Evolutionary conservation across 257 asterid species (phyloP).

Genomic region (Gynochthodes officinalis): DNA sequence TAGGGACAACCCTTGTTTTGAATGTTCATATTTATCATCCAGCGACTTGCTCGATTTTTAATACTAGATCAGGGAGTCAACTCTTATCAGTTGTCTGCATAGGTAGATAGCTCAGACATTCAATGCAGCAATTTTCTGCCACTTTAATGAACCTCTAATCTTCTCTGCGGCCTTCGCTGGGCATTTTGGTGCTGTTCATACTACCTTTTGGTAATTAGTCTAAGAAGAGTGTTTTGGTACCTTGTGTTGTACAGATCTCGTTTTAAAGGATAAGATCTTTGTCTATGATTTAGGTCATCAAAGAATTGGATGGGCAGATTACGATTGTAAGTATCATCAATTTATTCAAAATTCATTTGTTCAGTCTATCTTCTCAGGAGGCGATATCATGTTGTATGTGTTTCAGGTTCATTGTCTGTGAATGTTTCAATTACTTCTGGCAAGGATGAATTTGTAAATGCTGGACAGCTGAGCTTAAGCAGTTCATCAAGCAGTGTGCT

Average conservation of each 20-base stretch:
- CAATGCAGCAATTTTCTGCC: background rate
- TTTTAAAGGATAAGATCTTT: slow-evolving; percentile 75
- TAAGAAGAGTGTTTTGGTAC: background rate
- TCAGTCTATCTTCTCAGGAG: background rate
- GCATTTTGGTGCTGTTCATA: background rate
- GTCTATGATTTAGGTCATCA: slow-evolving; percentile 84
- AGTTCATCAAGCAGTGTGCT: slow-evolving; percentile 34
- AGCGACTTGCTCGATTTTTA: background rate
- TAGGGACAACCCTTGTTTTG: background rate
- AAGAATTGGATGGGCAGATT: slow-evolving; percentile 85
- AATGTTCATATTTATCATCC: background rate
- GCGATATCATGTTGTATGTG: background rate
- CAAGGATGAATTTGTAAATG: slow-evolving; percentile 66
- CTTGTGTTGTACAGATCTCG: slow-evolving; percentile 55
- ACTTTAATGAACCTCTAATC: background rate
- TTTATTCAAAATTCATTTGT: background rate
- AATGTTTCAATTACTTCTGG: slow-evolving; percentile 75
- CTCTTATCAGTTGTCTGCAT: background rate
- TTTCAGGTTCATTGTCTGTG: slow-evolving; percentile 75
- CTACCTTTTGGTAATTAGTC: background rate
- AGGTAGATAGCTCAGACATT: background rate
- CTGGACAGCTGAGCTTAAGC: slow-evolving; percentile 64
- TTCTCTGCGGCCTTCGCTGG: background rate
- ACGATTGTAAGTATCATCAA: slow-evolving; percentile 58
- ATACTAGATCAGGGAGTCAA: background rate